Evolutionary conservation across 2,329 filamentous ascomycete species (phyloP), one percentile per base, ranked within the genome.

Genomic region (Microcyclosporella mali): DNA sequence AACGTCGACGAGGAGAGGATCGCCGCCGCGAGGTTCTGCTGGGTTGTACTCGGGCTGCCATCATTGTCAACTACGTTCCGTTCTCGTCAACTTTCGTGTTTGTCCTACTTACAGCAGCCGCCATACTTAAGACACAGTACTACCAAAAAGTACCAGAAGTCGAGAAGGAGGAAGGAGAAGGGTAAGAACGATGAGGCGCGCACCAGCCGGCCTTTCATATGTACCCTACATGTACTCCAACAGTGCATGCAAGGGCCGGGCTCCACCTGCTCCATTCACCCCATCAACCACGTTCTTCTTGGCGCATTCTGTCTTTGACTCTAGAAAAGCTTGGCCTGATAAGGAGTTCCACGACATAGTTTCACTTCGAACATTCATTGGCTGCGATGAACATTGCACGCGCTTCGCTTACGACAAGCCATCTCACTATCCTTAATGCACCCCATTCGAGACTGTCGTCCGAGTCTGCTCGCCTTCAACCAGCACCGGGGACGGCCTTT

Each of bases 1-100:
- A 51, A 78, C 72, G 56, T 81, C 71, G 10, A 75, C 67, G 27
- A 67, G 56, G 8, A 71, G 33, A 2, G 74, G 69, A 52, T 81
- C 67, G 41, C 78, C 77, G 28, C 78, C 77, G 48, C 71, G 70
- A 15, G 77, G 75, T 40, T 65, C 56, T 17, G 64, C 51, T 15
- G 62, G 52, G 46, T 71, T 56, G 50, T 58, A 71, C 39, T 62
- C 65, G 7, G 68, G 68, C 28, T 45, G 29, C n/a, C 9, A 39
- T 25, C 21, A 34, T 12, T 36, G 12, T 19, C 17, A 21, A 36
- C 25, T 18, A 36, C 12, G 21, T n/a, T 36, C 25, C 19, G 32
- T 17, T 17, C 11, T 36, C 14, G 14, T 17, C 18, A 36, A 15
- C 15, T 6, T 36, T 17, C 12, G 6, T 21, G 15, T 21, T 21